Percentiles rank a stretch among this genome's conserved stretches.
Evolutionary conservation across 495 filamentous ascomycete genomes (phyloP).

Genomic region (Xylaria castorea): DNA sequence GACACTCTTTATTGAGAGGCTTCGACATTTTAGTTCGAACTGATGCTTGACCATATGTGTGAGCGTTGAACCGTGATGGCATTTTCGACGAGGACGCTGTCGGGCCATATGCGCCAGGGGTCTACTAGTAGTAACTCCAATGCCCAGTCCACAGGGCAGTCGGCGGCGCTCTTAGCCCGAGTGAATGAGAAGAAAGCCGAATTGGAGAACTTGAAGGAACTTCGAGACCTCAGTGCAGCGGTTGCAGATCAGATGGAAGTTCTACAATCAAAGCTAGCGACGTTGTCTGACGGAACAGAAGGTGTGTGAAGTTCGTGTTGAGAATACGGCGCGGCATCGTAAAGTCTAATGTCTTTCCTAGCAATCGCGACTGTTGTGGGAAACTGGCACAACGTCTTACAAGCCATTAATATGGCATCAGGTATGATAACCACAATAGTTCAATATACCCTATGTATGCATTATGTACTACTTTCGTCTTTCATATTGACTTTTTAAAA

Average conservation of each 20-base stretch:
- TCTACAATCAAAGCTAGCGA: conserved; percentile 84
- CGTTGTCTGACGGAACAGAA: conserved; percentile 91
- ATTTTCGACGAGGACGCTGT: conserved; percentile 57
- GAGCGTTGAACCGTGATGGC: conserved; percentile 32
- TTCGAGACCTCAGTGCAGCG: conserved; percentile 86
- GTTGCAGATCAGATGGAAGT: conserved; percentile 91
- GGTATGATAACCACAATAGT: conserved; percentile 62
- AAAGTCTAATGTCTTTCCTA: conserved; percentile 43
- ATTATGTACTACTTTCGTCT: neutral
- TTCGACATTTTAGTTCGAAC: neutral
- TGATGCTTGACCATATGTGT: neutral
- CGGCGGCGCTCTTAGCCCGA: conserved; percentile 80
- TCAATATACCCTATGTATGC: neutral
- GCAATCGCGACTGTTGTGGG: conserved; percentile 90
- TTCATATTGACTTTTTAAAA: conserved; percentile 26
- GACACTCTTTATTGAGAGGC: neutral
- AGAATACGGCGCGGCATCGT: neutral
- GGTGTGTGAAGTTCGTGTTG: conserved; percentile 54
- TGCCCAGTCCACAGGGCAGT: conserved; percentile 66
- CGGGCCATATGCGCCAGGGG: conserved; percentile 64
- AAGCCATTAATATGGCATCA: conserved; percentile 94
- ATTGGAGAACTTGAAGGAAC: conserved; percentile 83
- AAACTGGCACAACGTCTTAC: conserved; percentile 96
- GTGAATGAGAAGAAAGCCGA: conserved; percentile 95
- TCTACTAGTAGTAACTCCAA: conserved; percentile 53